Percentiles rank a stretch among this genome's conserved stretches.
Conservation (phyloP, 371 early-diverging fungal species). For the Thermomucor indicae-seudaticae region DNA sequence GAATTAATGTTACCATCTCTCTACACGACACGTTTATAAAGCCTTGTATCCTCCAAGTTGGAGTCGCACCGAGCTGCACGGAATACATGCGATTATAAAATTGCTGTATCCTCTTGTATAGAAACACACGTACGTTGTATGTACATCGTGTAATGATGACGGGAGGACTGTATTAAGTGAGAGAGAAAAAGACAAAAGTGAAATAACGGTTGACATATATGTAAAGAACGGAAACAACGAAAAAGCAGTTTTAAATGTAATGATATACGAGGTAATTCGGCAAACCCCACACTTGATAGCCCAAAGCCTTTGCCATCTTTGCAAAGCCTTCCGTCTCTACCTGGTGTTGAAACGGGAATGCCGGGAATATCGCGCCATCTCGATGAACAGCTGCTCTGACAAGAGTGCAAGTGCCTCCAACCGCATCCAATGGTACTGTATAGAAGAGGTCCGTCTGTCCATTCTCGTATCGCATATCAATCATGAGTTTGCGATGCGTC, state of each 20-base stretch:
- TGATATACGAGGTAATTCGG: conserved; percentile 47
- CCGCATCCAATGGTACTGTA: conserved; percentile 52
- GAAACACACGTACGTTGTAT: no score
- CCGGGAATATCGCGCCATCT: conserved; percentile 63
- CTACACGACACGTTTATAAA: no score
- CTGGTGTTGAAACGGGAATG: conserved; percentile 59
- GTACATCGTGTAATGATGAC: no score
- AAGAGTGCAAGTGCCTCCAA: conserved; percentile 63
- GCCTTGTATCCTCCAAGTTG: no score
- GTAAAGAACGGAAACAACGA: not conserved
- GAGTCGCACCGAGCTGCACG: no score
- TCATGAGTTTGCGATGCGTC: conserved; percentile 42
- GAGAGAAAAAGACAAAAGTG: no score
- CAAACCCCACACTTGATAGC: conserved; percentile 45
- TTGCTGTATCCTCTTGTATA: no score
- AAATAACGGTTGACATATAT: no score
- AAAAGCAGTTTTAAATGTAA: conserved; percentile 1
- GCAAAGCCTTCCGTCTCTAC: conserved; percentile 80
- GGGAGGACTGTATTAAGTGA: no score
- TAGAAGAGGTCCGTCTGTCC: conserved; percentile 16
- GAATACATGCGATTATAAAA: no score
- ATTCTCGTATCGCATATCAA: conserved; percentile 36
- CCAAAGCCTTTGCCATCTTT: conserved; percentile 63
- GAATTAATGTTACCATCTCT: no score
- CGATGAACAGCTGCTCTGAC: conserved; percentile 65